Evolutionary conservation across 2,329 filamentous ascomycete genomes (phyloP).

Genomic region (Dactylellina haptotyla): DNA sequence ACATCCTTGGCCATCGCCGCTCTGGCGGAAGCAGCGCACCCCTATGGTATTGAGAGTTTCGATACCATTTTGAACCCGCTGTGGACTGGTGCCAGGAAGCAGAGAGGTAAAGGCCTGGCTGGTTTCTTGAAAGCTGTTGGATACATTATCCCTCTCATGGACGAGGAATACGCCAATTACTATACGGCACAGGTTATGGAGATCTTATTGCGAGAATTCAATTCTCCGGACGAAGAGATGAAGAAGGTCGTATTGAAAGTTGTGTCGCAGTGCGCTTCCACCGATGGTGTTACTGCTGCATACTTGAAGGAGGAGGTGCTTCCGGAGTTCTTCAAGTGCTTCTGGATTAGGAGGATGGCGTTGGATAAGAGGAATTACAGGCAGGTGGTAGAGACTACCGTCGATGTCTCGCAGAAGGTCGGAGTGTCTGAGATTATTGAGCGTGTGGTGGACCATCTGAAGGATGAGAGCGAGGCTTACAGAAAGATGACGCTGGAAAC

Average conservation of each 20-base stretch:
- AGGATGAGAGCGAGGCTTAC: constrained; percentile 97
- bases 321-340: constrained; percentile 97
- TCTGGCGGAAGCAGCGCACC: constrained; percentile 93
- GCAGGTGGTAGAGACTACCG: constrained; percentile 97
- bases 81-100: constrained; percentile 95
- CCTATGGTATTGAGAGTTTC: constrained; percentile 98
- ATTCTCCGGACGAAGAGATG: constrained; percentile 98
- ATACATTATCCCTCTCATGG: constrained; percentile 98
- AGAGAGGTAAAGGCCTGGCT: constrained; percentile 93
- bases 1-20: constrained; percentile 95
- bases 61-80: constrained; percentile 96
- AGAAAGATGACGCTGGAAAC: constrained; percentile 99
- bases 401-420: constrained; percentile 97
- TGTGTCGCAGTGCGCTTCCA: constrained; percentile 92
- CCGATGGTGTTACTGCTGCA: constrained; percentile 90
- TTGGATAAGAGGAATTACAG: constrained; percentile 97
- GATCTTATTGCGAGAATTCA: constrained; percentile 93
- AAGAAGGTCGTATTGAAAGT: constrained; percentile 99
- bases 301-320: constrained; percentile 96
- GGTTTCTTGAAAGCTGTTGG: constrained; percentile 97
- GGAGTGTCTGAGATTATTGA: constrained; percentile 94
- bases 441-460: constrained; percentile 91
- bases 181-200: constrained; percentile 99
- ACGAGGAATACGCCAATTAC: constrained; percentile 99
- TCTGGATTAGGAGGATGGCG: constrained; percentile 97